Conservation (phyloP, 2,329 filamentous ascomycete species). For the Alternaria sp. region DNA sequence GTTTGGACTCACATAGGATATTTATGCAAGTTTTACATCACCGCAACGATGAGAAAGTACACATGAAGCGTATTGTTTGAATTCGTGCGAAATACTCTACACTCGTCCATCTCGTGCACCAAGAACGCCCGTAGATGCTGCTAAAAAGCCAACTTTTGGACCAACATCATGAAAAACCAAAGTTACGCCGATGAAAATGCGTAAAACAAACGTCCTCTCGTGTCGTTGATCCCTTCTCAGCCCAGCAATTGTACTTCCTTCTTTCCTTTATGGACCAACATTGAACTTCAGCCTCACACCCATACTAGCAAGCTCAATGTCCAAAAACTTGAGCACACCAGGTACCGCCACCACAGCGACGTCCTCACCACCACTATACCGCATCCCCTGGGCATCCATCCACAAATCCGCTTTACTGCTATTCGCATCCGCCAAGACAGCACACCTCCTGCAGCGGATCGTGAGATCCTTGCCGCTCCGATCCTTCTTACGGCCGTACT, state of each 20-base stretch:
- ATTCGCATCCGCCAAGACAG: conserved; percentile 57
- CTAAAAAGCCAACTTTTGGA: not conserved
- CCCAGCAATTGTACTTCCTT: no score
- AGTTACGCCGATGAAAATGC: not conserved
- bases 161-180: not conserved
- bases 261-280: conserved; percentile 59
- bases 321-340: conserved; percentile 88
- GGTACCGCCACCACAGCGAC: conserved; percentile 92
- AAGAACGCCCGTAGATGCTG: not conserved
- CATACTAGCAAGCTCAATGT: conserved; percentile 96
- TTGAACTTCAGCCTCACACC: conserved; percentile 93
- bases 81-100: not conserved
- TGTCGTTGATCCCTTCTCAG: not conserved
- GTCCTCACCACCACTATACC: conserved; percentile 87
- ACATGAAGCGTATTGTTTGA: not conserved
- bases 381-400: conserved; percentile 87
- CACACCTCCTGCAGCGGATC: conserved; percentile 82
- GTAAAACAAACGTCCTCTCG: not conserved
- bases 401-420: conserved; percentile 74
- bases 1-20: not conserved
- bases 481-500: conserved; percentile 65
- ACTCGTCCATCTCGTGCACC: not conserved
- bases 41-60: not conserved
- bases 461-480: conserved; percentile 69
- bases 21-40: not conserved